These are phyloP conservation scores for Microascus cirrosus DNA, from an alignment of 2,329 filamentous ascomycete genomes.

Conservation along the genomic window DNA sequence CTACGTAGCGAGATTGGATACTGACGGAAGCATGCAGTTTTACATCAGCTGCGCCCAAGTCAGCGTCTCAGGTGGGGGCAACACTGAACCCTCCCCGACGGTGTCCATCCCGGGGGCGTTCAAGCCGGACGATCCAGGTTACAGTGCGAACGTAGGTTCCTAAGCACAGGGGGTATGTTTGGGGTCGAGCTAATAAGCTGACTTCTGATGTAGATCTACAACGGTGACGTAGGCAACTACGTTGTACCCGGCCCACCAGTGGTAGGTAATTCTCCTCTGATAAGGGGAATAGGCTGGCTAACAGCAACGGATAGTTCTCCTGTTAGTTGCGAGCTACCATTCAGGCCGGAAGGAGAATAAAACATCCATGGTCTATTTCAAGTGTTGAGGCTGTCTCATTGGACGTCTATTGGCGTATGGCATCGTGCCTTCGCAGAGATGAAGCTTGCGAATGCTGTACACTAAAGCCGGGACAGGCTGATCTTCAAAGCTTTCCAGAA, in stretches of 20 bases:
- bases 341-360: too few species aligned
- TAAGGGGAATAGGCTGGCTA: background rate
- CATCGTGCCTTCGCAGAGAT: too few species aligned
- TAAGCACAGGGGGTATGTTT: too few species aligned
- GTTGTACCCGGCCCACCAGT: slow-evolving; percentile 3
- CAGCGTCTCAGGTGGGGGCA: slow-evolving; percentile 27
- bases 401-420: too few species aligned
- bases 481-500: too few species aligned
- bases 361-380: too few species aligned
- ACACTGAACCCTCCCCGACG: slow-evolving; percentile 26
- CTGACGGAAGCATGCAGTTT: slow-evolving; percentile 19
- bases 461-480: too few species aligned
- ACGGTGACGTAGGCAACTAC: slow-evolving; percentile 1
- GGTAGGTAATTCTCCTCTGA: background rate
- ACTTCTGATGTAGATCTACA: background rate
- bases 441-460: too few species aligned
- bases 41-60: slow-evolving; percentile 35
- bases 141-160: slow-evolving; percentile 17
- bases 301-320: background rate
- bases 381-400: too few species aligned
- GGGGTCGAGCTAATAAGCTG: too few species aligned
- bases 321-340: too few species aligned
- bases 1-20: background rate
- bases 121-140: slow-evolving; percentile 30
- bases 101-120: slow-evolving; percentile 27